Percentiles rank a stretch among this genome's conserved stretches.
Conservation (phyloP, 2,329 filamentous ascomycete species). For the Gnomoniopsis smithogilvyi region DNA sequence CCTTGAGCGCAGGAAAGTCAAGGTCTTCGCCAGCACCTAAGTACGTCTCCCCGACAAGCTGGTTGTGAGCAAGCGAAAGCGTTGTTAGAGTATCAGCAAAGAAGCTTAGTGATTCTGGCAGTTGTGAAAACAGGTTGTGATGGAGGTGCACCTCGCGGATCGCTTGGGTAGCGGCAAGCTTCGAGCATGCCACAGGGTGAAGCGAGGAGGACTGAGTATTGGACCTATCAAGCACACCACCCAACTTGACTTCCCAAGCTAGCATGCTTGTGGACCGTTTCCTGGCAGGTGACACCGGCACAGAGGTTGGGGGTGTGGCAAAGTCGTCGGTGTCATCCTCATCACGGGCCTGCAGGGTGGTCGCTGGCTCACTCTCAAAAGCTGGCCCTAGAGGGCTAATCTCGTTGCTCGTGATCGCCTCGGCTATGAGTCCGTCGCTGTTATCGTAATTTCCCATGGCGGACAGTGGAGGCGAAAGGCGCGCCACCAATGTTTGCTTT, state of each 20-base stretch:
- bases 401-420: conserved; percentile 17
- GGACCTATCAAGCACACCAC: conserved; percentile 68
- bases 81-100: conserved; percentile 69
- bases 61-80: conserved; percentile 74
- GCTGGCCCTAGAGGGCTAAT: conserved; percentile 3
- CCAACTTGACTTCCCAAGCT: conserved; percentile 53
- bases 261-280: conserved; percentile 45
- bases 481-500: conserved; percentile 67
- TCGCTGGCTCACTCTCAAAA: conserved; percentile 6
- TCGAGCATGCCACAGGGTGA: conserved; percentile 55
- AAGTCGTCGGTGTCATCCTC: conserved; percentile 50
- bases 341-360: conserved; percentile 27
- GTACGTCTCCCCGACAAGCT: conserved; percentile 62
- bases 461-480: conserved; percentile 57
- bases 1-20: conserved; percentile 69
- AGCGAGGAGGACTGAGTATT: conserved; percentile 61
- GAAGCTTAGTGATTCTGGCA: conserved; percentile 69
- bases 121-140: conserved; percentile 68
- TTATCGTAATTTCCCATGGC: conserved; percentile 31
- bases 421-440: conserved; percentile 10
- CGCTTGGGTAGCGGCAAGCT: conserved; percentile 48
- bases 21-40: conserved; percentile 55
- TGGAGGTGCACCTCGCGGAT: conserved; percentile 65
- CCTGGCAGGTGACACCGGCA: conserved; percentile 46
- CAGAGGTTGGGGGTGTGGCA: conserved; percentile 55